Evolutionary conservation across 202 grass and related monocot species (phyloP).

Genomic region (Panicum virgatum): DNA sequence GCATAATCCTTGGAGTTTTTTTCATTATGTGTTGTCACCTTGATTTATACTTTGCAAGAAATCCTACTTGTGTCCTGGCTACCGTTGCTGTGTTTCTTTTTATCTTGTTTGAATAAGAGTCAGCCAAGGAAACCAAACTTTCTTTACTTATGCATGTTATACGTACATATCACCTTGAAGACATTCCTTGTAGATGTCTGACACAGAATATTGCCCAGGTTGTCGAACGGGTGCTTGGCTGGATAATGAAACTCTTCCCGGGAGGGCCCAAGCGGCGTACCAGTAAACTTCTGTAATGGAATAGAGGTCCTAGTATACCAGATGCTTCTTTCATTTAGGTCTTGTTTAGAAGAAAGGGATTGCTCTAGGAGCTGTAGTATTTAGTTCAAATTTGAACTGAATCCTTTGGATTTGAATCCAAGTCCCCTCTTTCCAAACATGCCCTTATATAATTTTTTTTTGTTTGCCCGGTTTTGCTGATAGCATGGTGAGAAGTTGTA

Average conservation of each 20-base stretch:
- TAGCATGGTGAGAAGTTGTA: constrained; percentile 57
- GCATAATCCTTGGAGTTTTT: not conserved
- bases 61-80: not conserved
- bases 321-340: constrained; percentile 36
- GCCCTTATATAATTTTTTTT: constrained; percentile 35
- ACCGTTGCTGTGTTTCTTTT: not conserved
- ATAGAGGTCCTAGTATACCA: constrained; percentile 49
- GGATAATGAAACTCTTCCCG: constrained; percentile 99
- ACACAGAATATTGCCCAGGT: constrained; percentile 52
- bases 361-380: constrained; percentile 1
- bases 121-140: not conserved
- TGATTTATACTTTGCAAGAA: not conserved
- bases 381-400: constrained; percentile 29
- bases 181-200: not conserved
- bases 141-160: not conserved
- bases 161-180: not conserved
- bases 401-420: not conserved
- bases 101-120: constrained; percentile 1
- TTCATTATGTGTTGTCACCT: not conserved
- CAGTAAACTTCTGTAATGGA: constrained; percentile 85
- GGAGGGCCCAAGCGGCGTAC: constrained; percentile 86
- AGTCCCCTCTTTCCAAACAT: not conserved
- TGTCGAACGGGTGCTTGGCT: constrained; percentile 88
- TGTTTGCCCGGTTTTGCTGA: constrained; percentile 48
- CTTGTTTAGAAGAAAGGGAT: constrained; percentile 14